A percentile compares a stretch with the other conserved stretches of the same genome.
phyloP scores from a whole-genome alignment of 2,329 filamentous ascomycete genomes.

The Arthroderma sp. region DNA sequence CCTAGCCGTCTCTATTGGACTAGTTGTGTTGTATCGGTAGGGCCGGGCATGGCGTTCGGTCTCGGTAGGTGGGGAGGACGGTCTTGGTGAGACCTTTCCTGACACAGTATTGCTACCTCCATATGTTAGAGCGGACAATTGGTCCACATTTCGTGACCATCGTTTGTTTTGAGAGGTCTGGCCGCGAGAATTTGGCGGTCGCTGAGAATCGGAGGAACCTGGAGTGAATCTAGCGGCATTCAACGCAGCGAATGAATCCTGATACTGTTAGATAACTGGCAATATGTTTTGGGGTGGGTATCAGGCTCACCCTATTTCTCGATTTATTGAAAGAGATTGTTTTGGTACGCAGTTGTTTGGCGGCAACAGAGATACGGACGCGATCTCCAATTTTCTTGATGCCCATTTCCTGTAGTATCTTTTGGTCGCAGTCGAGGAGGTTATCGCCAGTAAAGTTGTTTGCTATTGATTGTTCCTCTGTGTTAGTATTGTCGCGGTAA shows the following conservation, averaged over 20 bases:
- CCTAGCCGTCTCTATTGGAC: slow-evolving; percentile 41
- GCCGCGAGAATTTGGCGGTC: slow-evolving; percentile 45
- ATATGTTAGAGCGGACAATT: slow-evolving; percentile 19
- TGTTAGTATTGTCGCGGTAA: background rate
- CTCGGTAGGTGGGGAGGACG: slow-evolving; percentile 54
- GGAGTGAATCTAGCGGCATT: slow-evolving; percentile 51
- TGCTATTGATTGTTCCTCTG: slow-evolving; percentile 27
- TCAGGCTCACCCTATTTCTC: slow-evolving; percentile 60
- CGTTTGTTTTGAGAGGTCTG: slow-evolving; percentile 18
- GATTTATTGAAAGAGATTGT: slow-evolving; percentile 66
- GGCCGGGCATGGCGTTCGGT: slow-evolving; percentile 38
- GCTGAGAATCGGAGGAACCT: slow-evolving; percentile 52
- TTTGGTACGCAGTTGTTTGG: slow-evolving; percentile 69
- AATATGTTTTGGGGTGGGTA: background rate
- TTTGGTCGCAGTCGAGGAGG: slow-evolving; percentile 90
- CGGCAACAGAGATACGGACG: slow-evolving; percentile 75
- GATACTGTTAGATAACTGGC: slow-evolving; percentile 2
- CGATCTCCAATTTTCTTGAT: slow-evolving; percentile 96
- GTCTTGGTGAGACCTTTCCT: slow-evolving; percentile 50
- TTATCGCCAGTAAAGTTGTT: slow-evolving; percentile 98
- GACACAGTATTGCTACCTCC: slow-evolving; percentile 22
- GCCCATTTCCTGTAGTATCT: slow-evolving; percentile 91
- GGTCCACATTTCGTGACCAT: too few species aligned
- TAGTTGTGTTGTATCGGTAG: slow-evolving; percentile 48
- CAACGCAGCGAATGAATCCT: slow-evolving; percentile 75